Base-by-base conservation (phyloP, 805 yeast genomes). In the Candida sphagnicola region DNA sequence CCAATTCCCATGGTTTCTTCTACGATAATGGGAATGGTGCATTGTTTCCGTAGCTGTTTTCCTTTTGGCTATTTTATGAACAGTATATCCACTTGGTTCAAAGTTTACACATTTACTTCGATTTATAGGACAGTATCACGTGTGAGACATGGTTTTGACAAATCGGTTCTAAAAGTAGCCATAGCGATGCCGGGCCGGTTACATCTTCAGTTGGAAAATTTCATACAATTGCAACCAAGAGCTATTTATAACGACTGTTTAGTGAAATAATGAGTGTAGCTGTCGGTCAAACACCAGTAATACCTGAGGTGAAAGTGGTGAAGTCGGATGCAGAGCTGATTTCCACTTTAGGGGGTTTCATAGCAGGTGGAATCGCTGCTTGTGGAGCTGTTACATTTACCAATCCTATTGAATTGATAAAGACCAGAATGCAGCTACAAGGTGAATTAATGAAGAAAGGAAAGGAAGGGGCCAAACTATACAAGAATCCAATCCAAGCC, bases 381-480 rank as follows among this genome's bases (percentile, higher is more conserved):
- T 90, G 98, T 68, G 93, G 95, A 39, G 98, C 99, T 0, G 99
- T 93, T 32, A 91, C 97, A 0, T 82, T 91, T 57, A 90, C 98
- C 3, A 93, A 93, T 58, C 99, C 99, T 4, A 83, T 93, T 46
- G 99, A 93, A 62, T 70, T 93, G 45, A 88, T 91, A 50, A 93
- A 93, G 66, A 93, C 95, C 6, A 72, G 98, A 65, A 85, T 91
- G 95, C 99, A 93, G 61, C 70, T 93, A 34, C 97, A 93, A 62
- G 99, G 99, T 43, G 98, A 93, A 63, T 70, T 91, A 37, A 67
- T 77, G 10, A 71, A 82, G 11, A 64, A 73, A 8, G 59, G 70
- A 23, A 70, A 65, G 4, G 65, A 73, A 29, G 73, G 71, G 17
- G 72, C 81, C 0, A 68, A 55, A 39, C 49, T 74, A 16, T 93